Conservation (phyloP, 2,329 filamentous ascomycete genomes). For the Alternaria ventricosa region DNA sequence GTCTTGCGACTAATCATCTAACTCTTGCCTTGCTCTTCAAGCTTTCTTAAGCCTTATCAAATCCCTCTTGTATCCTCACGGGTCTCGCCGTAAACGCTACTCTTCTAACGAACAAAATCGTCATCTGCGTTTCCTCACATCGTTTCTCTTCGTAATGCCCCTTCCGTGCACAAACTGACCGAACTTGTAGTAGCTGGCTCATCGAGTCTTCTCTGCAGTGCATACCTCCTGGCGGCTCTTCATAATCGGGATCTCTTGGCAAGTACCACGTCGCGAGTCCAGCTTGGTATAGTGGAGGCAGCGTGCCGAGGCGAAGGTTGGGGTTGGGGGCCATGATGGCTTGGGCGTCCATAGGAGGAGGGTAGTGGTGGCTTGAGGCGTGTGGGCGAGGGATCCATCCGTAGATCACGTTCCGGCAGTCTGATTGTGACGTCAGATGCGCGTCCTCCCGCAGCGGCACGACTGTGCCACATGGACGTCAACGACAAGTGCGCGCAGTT, state of each 20-base stretch:
- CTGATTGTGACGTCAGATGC: constrained; percentile 1
- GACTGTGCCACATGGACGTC: not conserved
- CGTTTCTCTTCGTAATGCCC: not conserved
- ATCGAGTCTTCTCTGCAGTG: not conserved
- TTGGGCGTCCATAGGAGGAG: not conserved
- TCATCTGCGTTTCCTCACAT: not conserved
- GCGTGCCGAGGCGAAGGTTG: constrained; percentile 7
- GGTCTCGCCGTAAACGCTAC: not conserved
- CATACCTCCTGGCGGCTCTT: not conserved
- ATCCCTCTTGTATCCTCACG: not conserved
- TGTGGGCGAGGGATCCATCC: not conserved
- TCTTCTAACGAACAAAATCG: not conserved
- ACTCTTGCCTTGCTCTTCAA: not conserved
- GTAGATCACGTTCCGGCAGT: not conserved
- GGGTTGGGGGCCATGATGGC: constrained; percentile 8
- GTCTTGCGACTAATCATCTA: not conserved
- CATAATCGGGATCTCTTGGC: constrained; percentile 1
- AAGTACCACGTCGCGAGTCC: constrained; percentile 24
- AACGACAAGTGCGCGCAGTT: not conserved
- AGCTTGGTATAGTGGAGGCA: constrained; percentile 22
- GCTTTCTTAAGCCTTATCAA: not conserved
- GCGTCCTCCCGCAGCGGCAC: not conserved
- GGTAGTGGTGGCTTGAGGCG: not conserved
- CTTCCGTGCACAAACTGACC: not conserved
- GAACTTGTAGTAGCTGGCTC: not conserved